These are phyloP conservation scores for Fagus sylvatica DNA, from an alignment of 306 rosid genomes.

Conservation along the genomic window DNA sequence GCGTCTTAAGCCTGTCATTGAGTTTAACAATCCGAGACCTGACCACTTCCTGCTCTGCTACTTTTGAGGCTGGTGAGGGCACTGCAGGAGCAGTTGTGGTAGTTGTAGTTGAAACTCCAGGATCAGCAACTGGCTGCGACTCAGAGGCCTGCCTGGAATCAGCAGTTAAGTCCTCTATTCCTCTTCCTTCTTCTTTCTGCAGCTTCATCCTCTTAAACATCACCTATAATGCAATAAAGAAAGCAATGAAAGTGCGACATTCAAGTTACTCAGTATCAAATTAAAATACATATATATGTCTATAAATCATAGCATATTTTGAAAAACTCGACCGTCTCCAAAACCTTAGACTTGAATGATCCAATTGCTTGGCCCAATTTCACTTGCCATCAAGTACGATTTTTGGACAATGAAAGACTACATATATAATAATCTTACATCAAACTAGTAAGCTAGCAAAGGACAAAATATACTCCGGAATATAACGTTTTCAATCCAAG, in stretches of 20 bases:
- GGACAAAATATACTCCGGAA: no score
- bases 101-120: constrained; percentile 14
- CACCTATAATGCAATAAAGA: constrained; percentile 29
- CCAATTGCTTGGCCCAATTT: no score
- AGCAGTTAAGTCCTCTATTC: constrained; percentile 30
- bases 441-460: no score
- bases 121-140: constrained; percentile 16
- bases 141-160: constrained; percentile 1
- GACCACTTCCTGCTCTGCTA: constrained; percentile 25
- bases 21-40: constrained; percentile 39
- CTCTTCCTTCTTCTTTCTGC: constrained; percentile 84
- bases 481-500: no score
- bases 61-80: not conserved
- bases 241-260: not conserved
- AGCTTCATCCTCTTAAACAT: constrained; percentile 74
- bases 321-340: no score
- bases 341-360: no score
- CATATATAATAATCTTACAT: no score
- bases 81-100: not conserved
- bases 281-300: no score
- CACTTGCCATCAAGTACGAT: no score
- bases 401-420: no score
- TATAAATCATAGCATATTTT: no score
- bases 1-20: constrained; percentile 56
- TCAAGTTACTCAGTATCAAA: no score